Evolutionary conservation across 202 grass and related monocot species (phyloP), one percentile per base, ranked within the genome.

Genomic region (Dendrocalamus latiflorus): DNA sequence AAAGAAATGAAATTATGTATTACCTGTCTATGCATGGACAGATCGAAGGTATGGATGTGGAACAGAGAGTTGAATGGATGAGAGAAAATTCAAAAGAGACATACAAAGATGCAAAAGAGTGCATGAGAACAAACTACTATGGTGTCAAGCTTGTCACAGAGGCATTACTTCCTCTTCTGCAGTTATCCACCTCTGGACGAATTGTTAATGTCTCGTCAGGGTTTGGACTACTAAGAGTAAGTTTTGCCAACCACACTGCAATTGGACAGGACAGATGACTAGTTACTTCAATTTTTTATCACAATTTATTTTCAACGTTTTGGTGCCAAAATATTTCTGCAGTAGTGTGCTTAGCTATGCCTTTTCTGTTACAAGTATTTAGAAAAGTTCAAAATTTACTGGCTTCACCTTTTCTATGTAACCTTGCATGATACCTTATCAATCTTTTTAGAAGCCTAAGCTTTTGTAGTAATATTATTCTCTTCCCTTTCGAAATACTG

Each of bases 141-240:
- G 91, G 94, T 28, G 62, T 56, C 14, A 97, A 94, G 58, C 51
- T 76, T 39, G 86, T 92, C 63, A 91, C 87, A 0, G 72, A 90
- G 59, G 78, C 84, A 60, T 70, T 93, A 33, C 49, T 93, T 80
- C 93, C 86, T 71, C 84, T 93, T 91, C 76, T 94, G 68, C 72
- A 70, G 72, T 42, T 85, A 68, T 97, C 94, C 11, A 53, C 72
- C 30, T 88, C 72, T n/a, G 79, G 85, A 36, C 88, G 80, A 74
- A 89, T 97, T 71, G 87, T 94, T 4, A 97, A 97, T 45, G 75
- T 97, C n/a, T 94, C 94, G 0, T 88, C 91, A 42, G 33, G 60
- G 25, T 65, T 76, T 70, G 85, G 79, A 43, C 75, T 88, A 12
- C 72, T 94, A n/a, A 74, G 86, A 89, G 94, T 94, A 77, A 88